A percentile compares a stretch with the other conserved stretches of the same genome.
These are phyloP conservation scores for Hygrocybe coccinea DNA, from an alignment of 768 basidiomycete species.

Conservation along the genomic window DNA sequence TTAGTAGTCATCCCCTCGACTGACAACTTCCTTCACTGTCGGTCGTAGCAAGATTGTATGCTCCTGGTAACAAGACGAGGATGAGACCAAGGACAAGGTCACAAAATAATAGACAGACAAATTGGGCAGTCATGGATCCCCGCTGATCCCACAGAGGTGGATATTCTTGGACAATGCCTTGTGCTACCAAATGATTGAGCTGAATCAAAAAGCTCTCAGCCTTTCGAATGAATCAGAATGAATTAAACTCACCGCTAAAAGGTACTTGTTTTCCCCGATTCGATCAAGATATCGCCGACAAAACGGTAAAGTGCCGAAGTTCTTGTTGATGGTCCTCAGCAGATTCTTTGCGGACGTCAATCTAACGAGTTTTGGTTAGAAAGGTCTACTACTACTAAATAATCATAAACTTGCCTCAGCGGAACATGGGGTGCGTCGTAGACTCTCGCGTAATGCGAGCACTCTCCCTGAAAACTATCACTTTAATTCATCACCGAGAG, in stretches of 20 bases:
- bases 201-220: constrained; percentile 25
- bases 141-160: constrained; percentile 84
- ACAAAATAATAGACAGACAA: constrained; percentile 43
- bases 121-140: constrained; percentile 93
- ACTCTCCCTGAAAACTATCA: constrained; percentile 61
- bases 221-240: neutral
- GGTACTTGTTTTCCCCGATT: constrained; percentile 85
- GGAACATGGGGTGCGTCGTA: constrained; percentile 66
- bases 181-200: constrained; percentile 85
- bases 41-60: constrained; percentile 83
- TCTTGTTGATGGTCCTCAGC: constrained; percentile 80
- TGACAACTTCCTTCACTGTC: constrained; percentile 80
- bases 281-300: constrained; percentile 95
- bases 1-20: constrained; percentile 78
- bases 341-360: constrained; percentile 81
- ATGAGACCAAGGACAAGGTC: constrained; percentile 1
- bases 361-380: constrained; percentile 34
- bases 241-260: constrained; percentile 67
- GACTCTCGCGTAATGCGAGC: constrained; percentile 85
- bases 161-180: constrained; percentile 87
- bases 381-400: constrained; percentile 3
- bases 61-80: constrained; percentile 44
- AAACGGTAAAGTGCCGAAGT: constrained; percentile 94
- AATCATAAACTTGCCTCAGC: constrained; percentile 51
- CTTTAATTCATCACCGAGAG: neutral